Conservation (phyloP, 2,329 filamentous ascomycete genomes). For the Alternaria hordeiaustralica region DNA sequence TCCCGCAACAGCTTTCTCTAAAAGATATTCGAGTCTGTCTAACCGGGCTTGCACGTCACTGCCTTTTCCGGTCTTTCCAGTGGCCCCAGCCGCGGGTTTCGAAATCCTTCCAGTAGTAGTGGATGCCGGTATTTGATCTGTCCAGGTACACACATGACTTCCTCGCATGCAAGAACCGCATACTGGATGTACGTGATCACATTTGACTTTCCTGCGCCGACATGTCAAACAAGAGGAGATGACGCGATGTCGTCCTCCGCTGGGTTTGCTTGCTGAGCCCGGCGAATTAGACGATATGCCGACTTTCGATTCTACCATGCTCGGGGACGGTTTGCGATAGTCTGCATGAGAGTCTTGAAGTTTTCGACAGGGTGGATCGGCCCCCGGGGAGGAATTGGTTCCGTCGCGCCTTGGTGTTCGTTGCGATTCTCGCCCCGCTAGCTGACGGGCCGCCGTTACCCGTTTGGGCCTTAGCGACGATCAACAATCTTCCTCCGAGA, state of each 20-base stretch:
- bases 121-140: conserved; percentile 34
- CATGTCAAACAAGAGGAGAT: conserved; percentile 50
- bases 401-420: conserved; percentile 8
- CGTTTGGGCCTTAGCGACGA: conserved; percentile 5
- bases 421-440: conserved; percentile 14
- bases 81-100: conserved; percentile 25
- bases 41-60: conserved; percentile 46
- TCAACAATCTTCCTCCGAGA: conserved; percentile 1
- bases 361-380: conserved; percentile 22
- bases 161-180: conserved; percentile 48
- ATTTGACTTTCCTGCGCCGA: conserved; percentile 48
- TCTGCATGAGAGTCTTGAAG: conserved; percentile 14
- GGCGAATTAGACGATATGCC: conserved; percentile 33
- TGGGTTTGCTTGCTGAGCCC: conserved; percentile 29
- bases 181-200: conserved; percentile 48
- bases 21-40: conserved; percentile 45
- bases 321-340: conserved; percentile 5
- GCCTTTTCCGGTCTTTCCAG: conserved; percentile 32
- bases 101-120: conserved; percentile 31
- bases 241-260: conserved; percentile 43
- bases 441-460: conserved; percentile 5
- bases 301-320: conserved; percentile 36
- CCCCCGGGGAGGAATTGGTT: conserved; percentile 14
- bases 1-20: conserved; percentile 43
- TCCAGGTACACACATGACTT: conserved; percentile 47